Base-by-base conservation (phyloP, 768 basidiomycete genomes). In the Tremella fuciformis region DNA sequence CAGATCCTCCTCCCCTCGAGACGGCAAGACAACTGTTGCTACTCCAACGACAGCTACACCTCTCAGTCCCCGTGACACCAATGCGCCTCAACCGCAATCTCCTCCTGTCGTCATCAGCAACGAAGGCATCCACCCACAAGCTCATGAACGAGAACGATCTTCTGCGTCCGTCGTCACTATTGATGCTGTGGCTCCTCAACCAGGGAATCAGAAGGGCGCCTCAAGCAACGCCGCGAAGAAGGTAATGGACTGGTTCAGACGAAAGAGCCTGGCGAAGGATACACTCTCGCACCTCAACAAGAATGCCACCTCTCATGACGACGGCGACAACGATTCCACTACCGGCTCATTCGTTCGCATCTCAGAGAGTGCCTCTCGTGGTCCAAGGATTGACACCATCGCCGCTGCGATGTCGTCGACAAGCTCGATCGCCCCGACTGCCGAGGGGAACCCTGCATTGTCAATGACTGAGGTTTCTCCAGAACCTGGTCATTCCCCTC, bases 211-310 rank as follows among this genome's bases (percentile, higher is more conserved):
- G 29, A 62, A 69, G 48, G 64, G 54, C 15, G 75, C 73, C 0
- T 75, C 74, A n/a, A 74, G 70, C 25, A 70, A 66, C 26, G 72
- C 75, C 76, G 92, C 94, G 3, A 85, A 86, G 76, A 91, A 88
- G 72, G 96, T 99, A 53, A 98, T 98, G 94, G 87, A 92, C 65
- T 99, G 96, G 96, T 98, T 99, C 84, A 82, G 81, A 40, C 71
- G 78, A 29, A 80, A 80, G 62, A 78, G 78, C 40, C 58, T 78
- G 21, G 73, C 69, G 34, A 70, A 63, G 52, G 71, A 72, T 50
- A 71, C 70, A 2, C 57, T 64, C 29, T 57, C 49, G 18, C 40
- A 18, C 11, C 19, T 34, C 24, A 52, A 52, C 26, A 34, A 26
- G 13, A 18, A 38, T 8, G 42, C 22, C 42, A 22, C 6, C 22